Conservation (phyloP, 257 asterid genomes). For the Ehretia macrophylla region DNA sequence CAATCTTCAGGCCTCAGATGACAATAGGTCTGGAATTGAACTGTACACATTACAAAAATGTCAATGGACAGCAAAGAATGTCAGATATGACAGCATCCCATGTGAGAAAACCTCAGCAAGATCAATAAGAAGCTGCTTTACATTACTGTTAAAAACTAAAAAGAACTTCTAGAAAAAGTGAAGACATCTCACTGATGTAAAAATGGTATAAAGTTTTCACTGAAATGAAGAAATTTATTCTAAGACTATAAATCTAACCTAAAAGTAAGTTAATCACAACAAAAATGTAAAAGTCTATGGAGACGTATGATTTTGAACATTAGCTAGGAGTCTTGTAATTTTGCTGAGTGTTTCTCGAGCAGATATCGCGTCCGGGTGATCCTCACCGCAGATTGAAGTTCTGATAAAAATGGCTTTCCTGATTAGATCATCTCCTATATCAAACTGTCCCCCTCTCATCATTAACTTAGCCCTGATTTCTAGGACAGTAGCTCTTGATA, state of each 20-base stretch:
- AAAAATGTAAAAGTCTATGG: slow-evolving; percentile 27
- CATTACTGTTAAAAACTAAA: too few species aligned
- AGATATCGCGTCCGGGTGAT: slow-evolving; percentile 82
- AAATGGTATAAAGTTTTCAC: not conserved
- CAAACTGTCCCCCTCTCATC: slow-evolving; percentile 88
- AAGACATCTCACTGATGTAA: not conserved
- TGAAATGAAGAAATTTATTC: slow-evolving; percentile 1
- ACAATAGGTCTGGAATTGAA: too few species aligned
- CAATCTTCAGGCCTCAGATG: too few species aligned
- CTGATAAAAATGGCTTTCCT: slow-evolving; percentile 81
- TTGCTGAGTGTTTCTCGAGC: slow-evolving; percentile 84
- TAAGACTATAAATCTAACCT: slow-evolving; percentile 1
- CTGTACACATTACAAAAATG: too few species aligned
- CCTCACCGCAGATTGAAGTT: slow-evolving; percentile 81
- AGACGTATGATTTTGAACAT: slow-evolving; percentile 53
- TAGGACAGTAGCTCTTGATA: slow-evolving; percentile 76
- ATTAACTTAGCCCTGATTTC: slow-evolving; percentile 86
- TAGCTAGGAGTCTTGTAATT: slow-evolving; percentile 76
- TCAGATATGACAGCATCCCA: too few species aligned
- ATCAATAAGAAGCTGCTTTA: too few species aligned
- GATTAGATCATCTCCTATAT: slow-evolving; percentile 77
- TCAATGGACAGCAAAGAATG: too few species aligned
- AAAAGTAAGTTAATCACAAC: not conserved
- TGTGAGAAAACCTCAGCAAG: too few species aligned
- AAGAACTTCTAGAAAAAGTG: too few species aligned